Conservation (phyloP, 306 rosid genomes). For the Trichosanthes cucumerina region DNA sequence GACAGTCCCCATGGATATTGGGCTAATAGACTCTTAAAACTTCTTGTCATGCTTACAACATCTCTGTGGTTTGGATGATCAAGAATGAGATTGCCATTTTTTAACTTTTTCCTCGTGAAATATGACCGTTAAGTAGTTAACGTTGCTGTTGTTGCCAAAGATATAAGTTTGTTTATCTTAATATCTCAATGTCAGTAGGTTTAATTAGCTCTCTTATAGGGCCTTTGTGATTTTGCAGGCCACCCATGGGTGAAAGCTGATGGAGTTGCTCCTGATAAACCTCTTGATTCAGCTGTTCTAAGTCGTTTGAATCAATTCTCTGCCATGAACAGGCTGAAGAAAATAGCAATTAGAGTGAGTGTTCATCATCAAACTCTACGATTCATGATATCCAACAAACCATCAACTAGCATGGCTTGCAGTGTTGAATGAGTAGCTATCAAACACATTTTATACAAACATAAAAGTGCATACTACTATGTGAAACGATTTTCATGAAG, state of each 20-base stretch:
- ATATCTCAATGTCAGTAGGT: constrained; percentile 10
- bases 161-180: background rate
- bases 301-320: constrained; percentile 92
- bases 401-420: background rate
- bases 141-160: background rate
- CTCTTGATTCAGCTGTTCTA: constrained; percentile 87
- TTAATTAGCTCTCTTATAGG: constrained; percentile 5
- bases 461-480: background rate
- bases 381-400: background rate
- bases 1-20: background rate
- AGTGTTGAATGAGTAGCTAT: background rate
- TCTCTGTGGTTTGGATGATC: background rate
- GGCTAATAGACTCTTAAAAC: background rate
- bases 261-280: constrained; percentile 82
- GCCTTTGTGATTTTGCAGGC: constrained; percentile 38
- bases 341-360: constrained; percentile 87
- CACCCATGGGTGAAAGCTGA: constrained; percentile 87
- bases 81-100: constrained; percentile 1
- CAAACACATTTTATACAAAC: background rate
- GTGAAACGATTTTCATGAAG: background rate
- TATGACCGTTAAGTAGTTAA: background rate
- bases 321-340: constrained; percentile 80
- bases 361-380: constrained; percentile 1
- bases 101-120: background rate
- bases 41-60: background rate